A percentile compares a stretch with the other conserved stretches of the same genome.
Evolutionary conservation across 768 basidiomycete genomes (phyloP).

Genomic region (Xerocomus potaroensis): DNA sequence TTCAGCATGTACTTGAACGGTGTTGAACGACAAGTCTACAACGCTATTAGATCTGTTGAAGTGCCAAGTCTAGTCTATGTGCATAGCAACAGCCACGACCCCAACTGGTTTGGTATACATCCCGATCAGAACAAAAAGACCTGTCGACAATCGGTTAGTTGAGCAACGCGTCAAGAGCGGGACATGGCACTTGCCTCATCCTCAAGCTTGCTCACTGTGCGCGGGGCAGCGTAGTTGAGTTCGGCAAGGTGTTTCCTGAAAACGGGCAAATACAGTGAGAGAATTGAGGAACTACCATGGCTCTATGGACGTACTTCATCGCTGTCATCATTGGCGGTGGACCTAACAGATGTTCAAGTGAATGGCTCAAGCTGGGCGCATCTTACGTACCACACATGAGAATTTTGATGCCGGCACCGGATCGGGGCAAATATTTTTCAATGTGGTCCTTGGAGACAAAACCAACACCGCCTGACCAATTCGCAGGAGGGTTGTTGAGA

Average conservation of each 20-base stretch:
- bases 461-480: constrained; percentile 86
- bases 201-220: constrained; percentile 87
- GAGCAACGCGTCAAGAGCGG: no score
- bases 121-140: constrained; percentile 38
- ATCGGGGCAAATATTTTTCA: constrained; percentile 68
- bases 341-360: constrained; percentile 32
- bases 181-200: constrained; percentile 79
- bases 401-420: constrained; percentile 67
- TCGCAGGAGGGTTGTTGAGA: constrained; percentile 87
- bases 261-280: constrained; percentile 9
- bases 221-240: constrained; percentile 82
- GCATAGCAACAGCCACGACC: not conserved
- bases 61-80: constrained; percentile 1
- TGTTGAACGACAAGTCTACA: not conserved
- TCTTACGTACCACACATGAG: constrained; percentile 77
- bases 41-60: constrained; percentile 1
- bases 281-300: not conserved
- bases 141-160: constrained; percentile 24
- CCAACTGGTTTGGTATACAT: not conserved
- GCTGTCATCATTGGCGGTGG: constrained; percentile 76
- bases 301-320: constrained; percentile 59
- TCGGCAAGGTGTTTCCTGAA: constrained; percentile 82
- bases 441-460: constrained; percentile 95
- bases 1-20: constrained; percentile 6
- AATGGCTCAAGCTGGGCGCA: constrained; percentile 8